Base-by-base conservation (phyloP, 768 basidiomycete genomes). In the Russula compacta region DNA sequence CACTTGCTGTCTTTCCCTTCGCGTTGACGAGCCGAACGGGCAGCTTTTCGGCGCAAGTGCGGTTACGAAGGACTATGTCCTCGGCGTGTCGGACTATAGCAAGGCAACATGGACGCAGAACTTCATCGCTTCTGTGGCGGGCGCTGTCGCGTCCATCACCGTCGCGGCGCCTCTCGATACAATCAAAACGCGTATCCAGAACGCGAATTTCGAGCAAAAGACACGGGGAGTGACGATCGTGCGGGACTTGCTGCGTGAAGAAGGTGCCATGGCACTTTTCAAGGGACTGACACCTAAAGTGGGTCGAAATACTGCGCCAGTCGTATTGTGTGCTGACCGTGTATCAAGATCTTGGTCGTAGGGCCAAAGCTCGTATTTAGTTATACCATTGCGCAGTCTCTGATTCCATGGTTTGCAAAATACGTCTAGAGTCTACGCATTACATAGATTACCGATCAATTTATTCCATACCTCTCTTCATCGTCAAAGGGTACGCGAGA, bases 311-410 rank as follows among this genome's bases (percentile, higher is more conserved):
- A 35, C 15, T 49, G 14, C 33, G n/a, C 39, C 39, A 32, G 7
- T 32, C 10, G 17, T 4, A 15, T 8, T 24, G 21, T 14, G 2
- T 10, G 11, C 42, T 55, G 53, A 55, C 53, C 35, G 11, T 3
- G 42, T 21, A 14, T 17, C 24, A 67, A 95, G 92, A 89, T 95
- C 67, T 80, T 98, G 49, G 93, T 98, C 63, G 94, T 98, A 40
- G 95, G 94, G 54, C 95, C 95, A 43, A 98, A 98, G 77, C 84
- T 98, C 39, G 92, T 98, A 68, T 98, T 98, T 82, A 93, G 91
- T 68, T 98, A 95, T 78, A 98, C 95, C 52, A 82, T 98, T 4
- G 95, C 95, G 11, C 95, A 98, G 74, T 89, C 88, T 17, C 79
- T 98, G 73, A 98, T 98, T 77, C 95, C 95, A 49, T 76, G 87